These are phyloP conservation scores for Platanthera zijinensis DNA, from an alignment of 106 monocot genomes.

Conservation along the genomic window DNA sequence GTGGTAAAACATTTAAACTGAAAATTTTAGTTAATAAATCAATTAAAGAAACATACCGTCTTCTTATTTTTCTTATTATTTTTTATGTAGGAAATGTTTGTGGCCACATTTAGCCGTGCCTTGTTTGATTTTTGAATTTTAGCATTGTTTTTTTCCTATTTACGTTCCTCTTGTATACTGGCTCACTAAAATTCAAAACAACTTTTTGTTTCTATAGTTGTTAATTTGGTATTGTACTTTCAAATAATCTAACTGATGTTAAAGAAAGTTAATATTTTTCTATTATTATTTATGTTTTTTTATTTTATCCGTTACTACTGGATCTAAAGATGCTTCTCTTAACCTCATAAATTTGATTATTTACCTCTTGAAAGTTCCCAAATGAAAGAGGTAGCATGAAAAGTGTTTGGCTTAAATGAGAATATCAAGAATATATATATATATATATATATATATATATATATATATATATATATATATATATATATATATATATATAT, in stretches of 20 bases:
- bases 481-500: too few species aligned
- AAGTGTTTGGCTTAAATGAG: neutral
- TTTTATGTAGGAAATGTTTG: conserved; percentile 49
- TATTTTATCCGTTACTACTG: too few species aligned
- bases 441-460: too few species aligned
- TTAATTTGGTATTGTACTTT: neutral
- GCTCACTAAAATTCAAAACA: neutral
- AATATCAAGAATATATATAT: neutral
- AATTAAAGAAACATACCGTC: neutral
- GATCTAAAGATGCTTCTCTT: neutral
- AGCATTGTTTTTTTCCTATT: neutral
- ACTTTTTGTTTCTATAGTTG: neutral
- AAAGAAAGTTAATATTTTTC: neutral
- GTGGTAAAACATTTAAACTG: too few species aligned
- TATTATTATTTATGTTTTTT: neutral
- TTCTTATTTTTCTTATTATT: conserved; percentile 10
- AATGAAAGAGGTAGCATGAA: neutral
- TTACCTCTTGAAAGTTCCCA: neutral
- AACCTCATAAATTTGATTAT: neutral
- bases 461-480: too few species aligned
- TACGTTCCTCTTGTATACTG: neutral
- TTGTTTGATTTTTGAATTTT: conserved; percentile 1
- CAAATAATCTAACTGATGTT: too few species aligned
- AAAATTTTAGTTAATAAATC: too few species aligned
- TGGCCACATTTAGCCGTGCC: conserved; percentile 65